These are phyloP conservation scores for Ilyonectria mors-panacis DNA, from an alignment of 2,329 filamentous ascomycete genomes.

Conservation along the genomic window DNA sequence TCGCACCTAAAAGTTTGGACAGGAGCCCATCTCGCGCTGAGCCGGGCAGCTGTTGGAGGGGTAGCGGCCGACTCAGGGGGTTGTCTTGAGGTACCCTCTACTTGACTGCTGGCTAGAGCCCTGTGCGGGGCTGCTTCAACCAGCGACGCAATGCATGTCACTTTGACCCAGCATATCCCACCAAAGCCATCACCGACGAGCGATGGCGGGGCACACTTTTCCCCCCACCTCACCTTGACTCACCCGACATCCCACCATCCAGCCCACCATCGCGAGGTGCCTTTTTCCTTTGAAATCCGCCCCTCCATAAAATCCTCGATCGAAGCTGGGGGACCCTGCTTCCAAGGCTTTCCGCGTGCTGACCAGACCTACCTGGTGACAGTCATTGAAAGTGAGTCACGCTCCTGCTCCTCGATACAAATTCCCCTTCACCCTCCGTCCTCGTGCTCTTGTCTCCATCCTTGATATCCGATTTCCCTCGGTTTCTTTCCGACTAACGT, in stretches of 20 bases:
- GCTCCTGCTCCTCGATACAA: background rate
- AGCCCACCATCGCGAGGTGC: conserved; percentile 43
- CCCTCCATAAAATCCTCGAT: conserved; percentile 42
- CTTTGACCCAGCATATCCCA: background rate
- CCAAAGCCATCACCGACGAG: background rate
- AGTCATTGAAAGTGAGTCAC: conserved; percentile 29
- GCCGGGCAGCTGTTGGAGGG: background rate
- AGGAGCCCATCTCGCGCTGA: background rate
- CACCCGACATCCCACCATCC: conserved; percentile 44
- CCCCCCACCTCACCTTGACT: conserved; percentile 47
- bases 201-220: conserved; percentile 45
- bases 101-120: background rate
- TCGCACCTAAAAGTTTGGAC: background rate
- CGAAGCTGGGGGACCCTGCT: conserved; percentile 35
- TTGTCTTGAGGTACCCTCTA: conserved; percentile 4
- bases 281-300: conserved; percentile 45
- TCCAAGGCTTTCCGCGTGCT: conserved; percentile 33
- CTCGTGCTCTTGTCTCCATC: background rate
- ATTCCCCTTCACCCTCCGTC: background rate
- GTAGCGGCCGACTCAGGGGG: background rate
- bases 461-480: background rate
- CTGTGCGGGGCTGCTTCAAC: background rate
- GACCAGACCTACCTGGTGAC: conserved; percentile 33
- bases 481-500: background rate
- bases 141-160: conserved; percentile 2